phyloP scores from a whole-genome alignment of 1,284 basidiomycete genomes.

The Apiotrichum laibachii region DNA sequence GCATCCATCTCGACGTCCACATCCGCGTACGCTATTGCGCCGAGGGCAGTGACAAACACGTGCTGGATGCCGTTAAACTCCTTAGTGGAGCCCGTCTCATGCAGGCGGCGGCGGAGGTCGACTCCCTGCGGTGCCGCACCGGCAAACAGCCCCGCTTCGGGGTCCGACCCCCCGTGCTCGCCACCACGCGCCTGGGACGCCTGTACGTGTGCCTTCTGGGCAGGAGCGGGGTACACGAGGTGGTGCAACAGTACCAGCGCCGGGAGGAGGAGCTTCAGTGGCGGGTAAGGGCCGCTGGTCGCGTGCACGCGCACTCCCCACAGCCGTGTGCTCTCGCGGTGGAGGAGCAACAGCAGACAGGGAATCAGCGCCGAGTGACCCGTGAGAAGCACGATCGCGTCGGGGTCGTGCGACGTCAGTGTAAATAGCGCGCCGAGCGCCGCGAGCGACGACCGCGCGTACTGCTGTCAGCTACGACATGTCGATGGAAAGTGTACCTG shows the following conservation, averaged over 20 bases:
- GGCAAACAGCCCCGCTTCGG: conserved; percentile 8
- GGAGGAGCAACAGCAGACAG: conserved; percentile 32
- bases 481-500: background rate
- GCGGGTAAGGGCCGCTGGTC: background rate
- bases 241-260: conserved; percentile 41
- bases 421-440: conserved; percentile 27
- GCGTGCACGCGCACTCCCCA: conserved; percentile 31
- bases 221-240: conserved; percentile 38
- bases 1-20: conserved; percentile 44
- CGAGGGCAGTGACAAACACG: conserved; percentile 70
- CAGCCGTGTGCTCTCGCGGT: conserved; percentile 29
- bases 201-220: background rate
- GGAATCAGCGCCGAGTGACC: conserved; percentile 34
- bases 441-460: conserved; percentile 11
- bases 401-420: conserved; percentile 31
- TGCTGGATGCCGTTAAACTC: conserved; percentile 68
- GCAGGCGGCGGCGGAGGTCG: conserved; percentile 29
- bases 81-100: conserved; percentile 22
- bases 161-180: background rate
- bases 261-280: conserved; percentile 30
- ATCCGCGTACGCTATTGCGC: conserved; percentile 69
- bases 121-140: conserved; percentile 28
- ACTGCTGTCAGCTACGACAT: conserved; percentile 1
- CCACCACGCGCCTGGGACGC: conserved; percentile 4
- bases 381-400: conserved; percentile 38